phyloP scores from a whole-genome alignment of 2,329 filamentous ascomycete genomes.

The Rhynchosporium graminicola region DNA sequence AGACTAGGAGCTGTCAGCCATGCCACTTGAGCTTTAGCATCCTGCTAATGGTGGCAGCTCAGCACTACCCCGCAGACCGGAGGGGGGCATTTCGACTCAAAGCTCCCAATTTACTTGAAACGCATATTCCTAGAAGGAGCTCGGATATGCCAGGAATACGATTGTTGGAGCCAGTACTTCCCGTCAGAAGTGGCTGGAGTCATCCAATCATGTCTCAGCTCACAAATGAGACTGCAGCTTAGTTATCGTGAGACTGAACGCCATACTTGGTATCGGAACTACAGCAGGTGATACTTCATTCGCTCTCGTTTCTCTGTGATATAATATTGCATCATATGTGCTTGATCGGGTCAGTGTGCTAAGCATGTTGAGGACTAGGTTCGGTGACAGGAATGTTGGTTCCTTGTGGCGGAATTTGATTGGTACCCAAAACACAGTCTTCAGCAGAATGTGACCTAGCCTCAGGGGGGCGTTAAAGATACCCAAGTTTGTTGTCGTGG shows the following conservation, averaged over 20 bases:
- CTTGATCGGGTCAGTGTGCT: not conserved
- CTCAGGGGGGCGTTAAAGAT: no score
- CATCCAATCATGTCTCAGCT: not conserved
- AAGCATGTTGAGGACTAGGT: not conserved
- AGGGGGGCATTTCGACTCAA: no score
- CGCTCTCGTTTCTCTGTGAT: not conserved
- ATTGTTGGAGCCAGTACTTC: not conserved
- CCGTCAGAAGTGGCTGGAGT: no score
- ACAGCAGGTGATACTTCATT: not conserved
- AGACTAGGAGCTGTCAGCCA: constrained; percentile 5
- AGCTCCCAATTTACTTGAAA: no score
- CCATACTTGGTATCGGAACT: not conserved
- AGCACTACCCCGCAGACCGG: constrained; percentile 1
- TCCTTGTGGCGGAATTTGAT: no score
- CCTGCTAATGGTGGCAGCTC: constrained; percentile 1
- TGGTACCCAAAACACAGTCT: not conserved
- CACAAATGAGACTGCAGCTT: not conserved
- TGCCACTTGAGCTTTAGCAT: not conserved
- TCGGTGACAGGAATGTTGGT: not conserved
- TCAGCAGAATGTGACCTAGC: no score
- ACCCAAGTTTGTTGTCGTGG: no score
- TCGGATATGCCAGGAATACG: not conserved
- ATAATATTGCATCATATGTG: not conserved
- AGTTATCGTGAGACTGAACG: constrained; percentile 3
- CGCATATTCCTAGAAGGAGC: no score